A percentile compares a stretch with the other conserved stretches of the same genome.
phyloP scores from a whole-genome alignment of 2,329 filamentous ascomycete species.

The Pseudocercospora crystallina region DNA sequence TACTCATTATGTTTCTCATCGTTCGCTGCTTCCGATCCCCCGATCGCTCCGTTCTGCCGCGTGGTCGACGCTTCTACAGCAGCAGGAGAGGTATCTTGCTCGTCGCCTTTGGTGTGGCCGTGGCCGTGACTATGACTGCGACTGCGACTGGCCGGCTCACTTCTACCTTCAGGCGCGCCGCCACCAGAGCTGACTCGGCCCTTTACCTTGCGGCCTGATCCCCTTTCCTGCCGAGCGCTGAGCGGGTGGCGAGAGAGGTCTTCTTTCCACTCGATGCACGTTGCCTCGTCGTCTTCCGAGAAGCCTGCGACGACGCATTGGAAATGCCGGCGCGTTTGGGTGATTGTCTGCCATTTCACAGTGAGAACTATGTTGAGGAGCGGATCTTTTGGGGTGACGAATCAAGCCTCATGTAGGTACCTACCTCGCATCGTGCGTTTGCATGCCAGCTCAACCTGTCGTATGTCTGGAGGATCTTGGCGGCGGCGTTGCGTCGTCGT shows the following conservation, averaged over 20 bases:
- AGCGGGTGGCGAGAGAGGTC: constrained; percentile 28
- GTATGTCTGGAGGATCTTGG: constrained; percentile 33
- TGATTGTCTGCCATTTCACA: constrained; percentile 25
- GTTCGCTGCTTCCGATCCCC: no score
- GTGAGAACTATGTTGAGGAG: no score
- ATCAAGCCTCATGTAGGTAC: constrained; percentile 4
- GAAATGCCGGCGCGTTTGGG: constrained; percentile 34
- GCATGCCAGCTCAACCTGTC: constrained; percentile 34
- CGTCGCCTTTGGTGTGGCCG: no score
- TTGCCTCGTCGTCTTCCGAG: constrained; percentile 21
- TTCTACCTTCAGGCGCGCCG: constrained; percentile 5
- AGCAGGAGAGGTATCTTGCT: no score
- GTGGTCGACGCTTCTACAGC: no score
- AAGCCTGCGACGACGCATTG: constrained; percentile 33
- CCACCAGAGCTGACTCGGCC: constrained; percentile 19
- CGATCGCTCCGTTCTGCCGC: no score
- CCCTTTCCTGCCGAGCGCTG: constrained; percentile 12
- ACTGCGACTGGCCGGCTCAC: constrained; percentile 1
- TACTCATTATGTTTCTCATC: no score
- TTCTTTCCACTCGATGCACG: constrained; percentile 25
- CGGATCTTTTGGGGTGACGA: no score
- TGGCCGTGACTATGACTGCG: not conserved
- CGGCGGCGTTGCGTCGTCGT: constrained; percentile 24
- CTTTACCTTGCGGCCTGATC: constrained; percentile 26
- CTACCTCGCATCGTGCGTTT: constrained; percentile 30